Conservation (phyloP, 768 basidiomycete species). For the Pulveroboletus frians region DNA sequence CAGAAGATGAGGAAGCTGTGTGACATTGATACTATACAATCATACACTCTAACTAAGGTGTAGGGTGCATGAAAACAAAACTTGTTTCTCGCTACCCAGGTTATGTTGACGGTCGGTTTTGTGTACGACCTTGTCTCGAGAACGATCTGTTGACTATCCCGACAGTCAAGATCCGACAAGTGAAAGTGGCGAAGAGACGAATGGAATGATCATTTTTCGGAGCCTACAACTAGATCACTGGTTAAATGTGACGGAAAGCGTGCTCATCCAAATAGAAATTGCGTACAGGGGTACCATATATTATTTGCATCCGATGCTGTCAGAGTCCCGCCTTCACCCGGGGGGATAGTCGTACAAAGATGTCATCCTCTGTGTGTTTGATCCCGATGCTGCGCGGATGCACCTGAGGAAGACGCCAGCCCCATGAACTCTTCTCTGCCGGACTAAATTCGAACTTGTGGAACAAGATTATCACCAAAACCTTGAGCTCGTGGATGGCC, state of each 20-base stretch:
- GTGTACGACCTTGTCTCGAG: background rate
- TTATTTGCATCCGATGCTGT: background rate
- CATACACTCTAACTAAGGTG: no score
- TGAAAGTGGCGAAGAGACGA: no score
- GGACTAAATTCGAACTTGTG: constrained; percentile 14
- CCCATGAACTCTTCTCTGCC: background rate
- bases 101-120: constrained; percentile 82
- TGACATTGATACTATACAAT: constrained; percentile 85
- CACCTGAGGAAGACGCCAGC: constrained; percentile 8
- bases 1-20: constrained; percentile 57
- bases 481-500: constrained; percentile 21
- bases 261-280: no score
- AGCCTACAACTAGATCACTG: no score
- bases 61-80: constrained; percentile 89
- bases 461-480: constrained; percentile 14
- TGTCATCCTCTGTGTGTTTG: constrained; percentile 17
- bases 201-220: no score
- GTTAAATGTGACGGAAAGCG: no score
- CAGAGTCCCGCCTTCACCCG: background rate
- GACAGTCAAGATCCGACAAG: constrained; percentile 88
- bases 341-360: constrained; percentile 4
- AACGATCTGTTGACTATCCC: constrained; percentile 6
- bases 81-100: constrained; percentile 88
- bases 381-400: constrained; percentile 13
- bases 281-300: no score